Conservation (phyloP, 164 flowering plant genomes). For the Protea cynaroides region DNA sequence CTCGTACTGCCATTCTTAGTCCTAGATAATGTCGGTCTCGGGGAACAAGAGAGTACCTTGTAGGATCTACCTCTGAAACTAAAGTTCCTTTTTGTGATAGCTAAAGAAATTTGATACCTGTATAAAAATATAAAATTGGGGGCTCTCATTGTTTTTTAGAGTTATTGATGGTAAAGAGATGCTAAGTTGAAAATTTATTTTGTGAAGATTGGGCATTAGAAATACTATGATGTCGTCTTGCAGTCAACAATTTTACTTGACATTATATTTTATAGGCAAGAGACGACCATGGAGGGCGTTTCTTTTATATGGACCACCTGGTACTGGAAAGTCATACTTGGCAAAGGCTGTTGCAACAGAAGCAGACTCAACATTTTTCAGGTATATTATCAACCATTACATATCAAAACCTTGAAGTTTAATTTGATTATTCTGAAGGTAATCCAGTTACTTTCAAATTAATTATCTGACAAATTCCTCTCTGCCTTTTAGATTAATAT, state of each 20-base stretch:
- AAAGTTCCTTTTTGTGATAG: too few relatives aligned
- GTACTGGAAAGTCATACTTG: conserved; percentile 94
- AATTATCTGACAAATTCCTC: neutral
- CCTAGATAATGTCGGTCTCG: too few relatives aligned
- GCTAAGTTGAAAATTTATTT: neutral
- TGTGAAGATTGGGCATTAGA: too few relatives aligned
- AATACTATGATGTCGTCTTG: neutral
- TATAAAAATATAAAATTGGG: too few relatives aligned
- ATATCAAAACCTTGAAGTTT: too few relatives aligned
- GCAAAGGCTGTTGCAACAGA: conserved; percentile 99
- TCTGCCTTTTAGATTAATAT: neutral
- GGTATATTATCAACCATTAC: conserved; percentile 31
- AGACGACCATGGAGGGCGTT: conserved; percentile 96
- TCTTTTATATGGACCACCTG: conserved; percentile 97
- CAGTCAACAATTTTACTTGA: conserved; percentile 7
- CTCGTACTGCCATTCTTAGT: too few relatives aligned
- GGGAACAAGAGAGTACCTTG: too few relatives aligned
- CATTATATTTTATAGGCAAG: conserved; percentile 49
- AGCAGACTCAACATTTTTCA: conserved; percentile 96
- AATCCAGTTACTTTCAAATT: neutral
- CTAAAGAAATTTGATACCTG: too few relatives aligned
- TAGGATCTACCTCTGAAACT: too few relatives aligned
- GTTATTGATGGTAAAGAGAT: neutral
- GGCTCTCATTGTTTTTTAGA: too few relatives aligned
- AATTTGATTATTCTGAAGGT: neutral